phyloP scores from a whole-genome alignment of 202 grass and related monocot genomes.

The Carex sylvatica region DNA sequence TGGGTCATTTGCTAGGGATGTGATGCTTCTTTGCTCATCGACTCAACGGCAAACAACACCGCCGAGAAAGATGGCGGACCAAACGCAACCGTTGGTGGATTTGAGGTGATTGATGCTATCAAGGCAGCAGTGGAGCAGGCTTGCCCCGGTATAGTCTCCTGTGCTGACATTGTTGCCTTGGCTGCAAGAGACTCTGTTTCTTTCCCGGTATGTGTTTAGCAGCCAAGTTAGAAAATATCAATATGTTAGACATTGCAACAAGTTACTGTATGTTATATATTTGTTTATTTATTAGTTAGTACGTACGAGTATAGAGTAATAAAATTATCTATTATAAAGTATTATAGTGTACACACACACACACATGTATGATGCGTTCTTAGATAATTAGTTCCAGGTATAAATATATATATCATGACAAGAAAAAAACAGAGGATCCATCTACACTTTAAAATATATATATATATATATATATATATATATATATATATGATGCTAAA shows the following conservation, averaged over 20 bases:
- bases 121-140: constrained; percentile 56
- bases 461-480: too few relatives aligned
- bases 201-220: constrained; percentile 33
- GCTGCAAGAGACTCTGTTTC: constrained; percentile 72
- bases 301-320: not conserved
- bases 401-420: not conserved
- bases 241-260: too few relatives aligned
- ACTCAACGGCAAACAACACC: constrained; percentile 23
- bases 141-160: constrained; percentile 59
- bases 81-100: constrained; percentile 51
- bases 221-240: not conserved
- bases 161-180: constrained; percentile 64
- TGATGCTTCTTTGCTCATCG: constrained; percentile 83
- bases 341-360: not conserved
- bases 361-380: not conserved
- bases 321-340: not conserved
- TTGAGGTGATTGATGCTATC: constrained; percentile 58
- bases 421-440: not conserved
- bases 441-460: not conserved
- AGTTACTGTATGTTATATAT: not conserved
- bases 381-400: not conserved
- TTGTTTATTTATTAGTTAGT: not conserved
- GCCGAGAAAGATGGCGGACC: constrained; percentile 64
- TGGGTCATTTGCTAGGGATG: constrained; percentile 46
- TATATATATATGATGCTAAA: not conserved